phyloP scores from a whole-genome alignment of 2,329 filamentous ascomycete species.

The Cercospora sp. region DNA sequence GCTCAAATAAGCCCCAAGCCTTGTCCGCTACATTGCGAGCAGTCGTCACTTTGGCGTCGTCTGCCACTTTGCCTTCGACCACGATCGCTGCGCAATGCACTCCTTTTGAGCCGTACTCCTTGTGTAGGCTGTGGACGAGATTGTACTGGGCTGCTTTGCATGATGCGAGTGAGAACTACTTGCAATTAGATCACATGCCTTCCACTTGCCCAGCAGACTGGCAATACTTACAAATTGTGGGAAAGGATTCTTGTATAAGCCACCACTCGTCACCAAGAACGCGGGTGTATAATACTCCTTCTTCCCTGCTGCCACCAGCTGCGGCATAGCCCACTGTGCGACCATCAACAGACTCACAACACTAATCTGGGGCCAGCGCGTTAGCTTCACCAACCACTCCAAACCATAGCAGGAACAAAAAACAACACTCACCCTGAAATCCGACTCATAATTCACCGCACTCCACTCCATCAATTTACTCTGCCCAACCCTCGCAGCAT shows the following conservation, averaged over 20 bases:
- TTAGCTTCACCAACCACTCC: not conserved
- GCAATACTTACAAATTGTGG: slow-evolving; percentile 31
- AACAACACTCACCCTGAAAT: slow-evolving; percentile 51
- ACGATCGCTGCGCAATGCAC: slow-evolving; percentile 51
- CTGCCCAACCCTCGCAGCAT: slow-evolving; percentile 50
- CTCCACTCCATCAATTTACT: slow-evolving; percentile 44
- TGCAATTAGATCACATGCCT: not conserved
- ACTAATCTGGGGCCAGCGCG: slow-evolving; percentile 40
- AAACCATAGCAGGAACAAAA: no score
- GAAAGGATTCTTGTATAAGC: slow-evolving; percentile 48
- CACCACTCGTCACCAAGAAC: slow-evolving; percentile 51
- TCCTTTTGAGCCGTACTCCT: slow-evolving; percentile 43
- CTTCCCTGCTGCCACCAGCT: slow-evolving; percentile 36
- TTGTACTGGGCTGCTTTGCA: slow-evolving; percentile 55
- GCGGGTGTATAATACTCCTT: slow-evolving; percentile 40
- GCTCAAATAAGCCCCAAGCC: slow-evolving; percentile 47
- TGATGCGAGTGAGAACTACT: slow-evolving; percentile 48
- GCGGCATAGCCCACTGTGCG: slow-evolving; percentile 49
- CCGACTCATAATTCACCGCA: slow-evolving; percentile 50
- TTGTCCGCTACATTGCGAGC: slow-evolving; percentile 48
- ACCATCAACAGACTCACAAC: slow-evolving; percentile 50
- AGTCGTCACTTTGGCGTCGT: slow-evolving; percentile 44
- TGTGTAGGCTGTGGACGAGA: slow-evolving; percentile 48
- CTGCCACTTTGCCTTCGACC: slow-evolving; percentile 46
- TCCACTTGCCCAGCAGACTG: no score